These are phyloP conservation scores for Phytophthora cactorum DNA, from an alignment of 352 stramenopile genomes.

Conservation along the genomic window DNA sequence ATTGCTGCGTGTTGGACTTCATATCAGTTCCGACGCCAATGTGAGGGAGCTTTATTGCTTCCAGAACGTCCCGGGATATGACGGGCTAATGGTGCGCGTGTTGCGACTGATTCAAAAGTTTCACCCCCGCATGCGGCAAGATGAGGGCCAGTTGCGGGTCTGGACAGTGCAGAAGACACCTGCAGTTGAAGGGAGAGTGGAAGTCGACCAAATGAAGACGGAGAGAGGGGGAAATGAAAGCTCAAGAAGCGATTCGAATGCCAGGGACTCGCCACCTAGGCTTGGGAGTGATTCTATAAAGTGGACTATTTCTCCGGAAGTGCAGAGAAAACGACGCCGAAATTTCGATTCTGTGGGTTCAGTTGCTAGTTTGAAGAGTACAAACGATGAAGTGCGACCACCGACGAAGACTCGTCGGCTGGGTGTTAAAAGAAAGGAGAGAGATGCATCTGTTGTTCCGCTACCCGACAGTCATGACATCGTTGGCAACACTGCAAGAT, in stretches of 20 bases:
- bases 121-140: neutral
- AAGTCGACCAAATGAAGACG: too few relatives aligned
- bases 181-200: neutral
- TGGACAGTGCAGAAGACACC: constrained; percentile 21
- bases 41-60: constrained; percentile 50
- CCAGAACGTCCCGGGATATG: constrained; percentile 22
- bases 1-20: constrained; percentile 33
- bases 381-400: constrained; percentile 9
- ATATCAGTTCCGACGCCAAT: constrained; percentile 27
- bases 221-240: neutral
- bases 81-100: constrained; percentile 39
- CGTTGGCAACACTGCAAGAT: neutral
- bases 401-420: constrained; percentile 19
- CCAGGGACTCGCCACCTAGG: constrained; percentile 6
- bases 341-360: neutral
- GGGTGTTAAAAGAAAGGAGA: neutral
- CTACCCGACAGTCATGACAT: neutral
- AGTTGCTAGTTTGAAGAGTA: neutral
- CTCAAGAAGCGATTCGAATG: neutral
- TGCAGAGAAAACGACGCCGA: constrained; percentile 8
- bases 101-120: constrained; percentile 19
- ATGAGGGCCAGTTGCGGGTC: neutral
- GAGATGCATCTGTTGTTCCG: neutral
- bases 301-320: constrained; percentile 10
- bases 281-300: neutral